Evolutionary conservation across 345 rosid species (phyloP), one percentile per base, ranked within the genome.

Genomic region (Pistacia atlantica): DNA sequence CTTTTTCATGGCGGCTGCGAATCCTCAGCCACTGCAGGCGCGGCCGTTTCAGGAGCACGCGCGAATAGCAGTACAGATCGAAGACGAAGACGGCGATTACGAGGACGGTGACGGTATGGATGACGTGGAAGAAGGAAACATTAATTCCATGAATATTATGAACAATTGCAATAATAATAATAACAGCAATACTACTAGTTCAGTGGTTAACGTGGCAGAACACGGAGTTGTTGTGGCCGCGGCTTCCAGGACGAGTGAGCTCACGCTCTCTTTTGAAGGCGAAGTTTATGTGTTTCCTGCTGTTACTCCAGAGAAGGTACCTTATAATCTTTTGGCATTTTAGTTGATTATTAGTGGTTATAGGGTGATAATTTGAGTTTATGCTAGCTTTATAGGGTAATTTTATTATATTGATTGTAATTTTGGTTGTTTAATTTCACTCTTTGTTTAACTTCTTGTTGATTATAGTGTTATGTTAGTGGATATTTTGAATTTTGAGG

Each of bases 231-330:
- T n/a, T 60, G 68, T 60, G 33, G 84, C 81, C 76, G 72, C 69
- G 77, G 80, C 88, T 52, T 83, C 90, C 69, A 87, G 91, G 78
- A 84, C 85, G 17, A 89, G 91, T 78, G 93, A 91, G 83, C 91
- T 91, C 16, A 88, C 92, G 67, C 90, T 91, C 58, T 89, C 93
- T 35, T 89, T 91, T 60, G 91, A 89, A 84, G 95, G 95, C 77
- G 90, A 91, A 76, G 93, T 89, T 63, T 91, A 84, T 74, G 93
- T 91, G 67, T 91, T 89, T 81, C 90, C 89, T 67, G 87, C 90
- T 59, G 91, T 89, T 77, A 84, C 93, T 25, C 85, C 90, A 46
- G 89, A 86, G 75, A 89, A 86, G 88, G 95, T 89, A 18, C 14
- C 22, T 37, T 25, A 60, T 7, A 18, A 72, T 35, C 49, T 65